phyloP scores from a whole-genome alignment of 1,284 basidiomycete genomes.

The Bjerkandera adusta region DNA sequence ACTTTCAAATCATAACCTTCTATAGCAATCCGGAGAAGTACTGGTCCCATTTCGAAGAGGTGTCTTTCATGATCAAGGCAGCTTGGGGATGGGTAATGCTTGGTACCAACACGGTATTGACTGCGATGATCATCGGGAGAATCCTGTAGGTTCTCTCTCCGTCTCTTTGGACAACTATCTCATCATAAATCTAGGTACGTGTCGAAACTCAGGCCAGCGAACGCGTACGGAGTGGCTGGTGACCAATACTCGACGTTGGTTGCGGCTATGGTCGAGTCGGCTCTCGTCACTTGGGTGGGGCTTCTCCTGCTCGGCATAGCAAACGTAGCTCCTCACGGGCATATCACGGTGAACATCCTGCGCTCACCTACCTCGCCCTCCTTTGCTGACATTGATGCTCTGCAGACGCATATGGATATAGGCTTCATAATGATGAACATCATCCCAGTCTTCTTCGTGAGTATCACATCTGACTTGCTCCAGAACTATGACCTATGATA shows the following conservation, averaged over 20 bases:
- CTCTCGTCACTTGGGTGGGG: conserved; percentile 1
- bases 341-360: background rate
- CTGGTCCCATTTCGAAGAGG: conserved; percentile 16
- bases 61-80: conserved; percentile 22
- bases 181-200: too few relatives aligned
- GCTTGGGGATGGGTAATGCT: conserved; percentile 28
- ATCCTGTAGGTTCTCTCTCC: conserved; percentile 20
- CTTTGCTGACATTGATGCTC: background rate
- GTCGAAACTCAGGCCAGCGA: too few relatives aligned
- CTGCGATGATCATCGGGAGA: conserved; percentile 19
- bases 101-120: conserved; percentile 21
- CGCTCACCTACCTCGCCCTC: background rate
- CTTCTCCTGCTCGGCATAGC: conserved; percentile 1
- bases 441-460: conserved; percentile 1
- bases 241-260: background rate
- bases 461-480: background rate
- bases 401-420: background rate
- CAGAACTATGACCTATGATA: background rate
- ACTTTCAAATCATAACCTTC: conserved; percentile 17
- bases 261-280: background rate
- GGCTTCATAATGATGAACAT: background rate
- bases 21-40: conserved; percentile 18
- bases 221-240: background rate
- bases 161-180: too few relatives aligned
- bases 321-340: background rate